Conservation (phyloP, 345 rosid species). For the Nasturtium officinale region DNA sequence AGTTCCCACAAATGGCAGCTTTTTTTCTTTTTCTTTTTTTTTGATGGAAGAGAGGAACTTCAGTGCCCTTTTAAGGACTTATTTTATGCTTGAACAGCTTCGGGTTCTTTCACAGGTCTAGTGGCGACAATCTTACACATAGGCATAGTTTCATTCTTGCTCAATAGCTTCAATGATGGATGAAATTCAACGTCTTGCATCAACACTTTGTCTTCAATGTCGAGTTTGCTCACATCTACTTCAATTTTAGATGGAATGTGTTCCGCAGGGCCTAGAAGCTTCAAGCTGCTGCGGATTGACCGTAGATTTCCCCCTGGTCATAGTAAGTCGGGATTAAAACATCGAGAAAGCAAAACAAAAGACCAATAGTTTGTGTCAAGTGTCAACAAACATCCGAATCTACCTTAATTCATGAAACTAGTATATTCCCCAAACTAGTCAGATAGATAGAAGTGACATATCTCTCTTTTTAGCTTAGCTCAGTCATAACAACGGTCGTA, state of each 20-base stretch:
- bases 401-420: neutral
- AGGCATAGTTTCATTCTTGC: conserved; percentile 72
- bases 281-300: conserved; percentile 55
- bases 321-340: neutral
- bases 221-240: conserved; percentile 83
- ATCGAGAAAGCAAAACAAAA: neutral
- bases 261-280: conserved; percentile 67
- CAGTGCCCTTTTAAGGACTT: neutral
- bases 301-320: conserved; percentile 68
- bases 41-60: neutral
- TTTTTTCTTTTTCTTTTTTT: neutral
- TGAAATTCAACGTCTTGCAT: conserved; percentile 66
- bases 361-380: neutral
- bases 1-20: neutral
- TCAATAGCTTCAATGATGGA: conserved; percentile 72
- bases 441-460: neutral
- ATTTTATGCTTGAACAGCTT: conserved; percentile 34
- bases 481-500: neutral
- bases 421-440: neutral
- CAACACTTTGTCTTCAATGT: conserved; percentile 65
- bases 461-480: neutral
- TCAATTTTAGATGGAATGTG: conserved; percentile 80
- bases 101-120: conserved; percentile 41
- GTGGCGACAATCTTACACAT: conserved; percentile 73
- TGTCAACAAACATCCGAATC: too few relatives aligned